A percentile compares a stretch with the other conserved stretches of the same genome.
Conservation (phyloP, 148 eudicot genomes). For the Rhododendron griersonianum region DNA sequence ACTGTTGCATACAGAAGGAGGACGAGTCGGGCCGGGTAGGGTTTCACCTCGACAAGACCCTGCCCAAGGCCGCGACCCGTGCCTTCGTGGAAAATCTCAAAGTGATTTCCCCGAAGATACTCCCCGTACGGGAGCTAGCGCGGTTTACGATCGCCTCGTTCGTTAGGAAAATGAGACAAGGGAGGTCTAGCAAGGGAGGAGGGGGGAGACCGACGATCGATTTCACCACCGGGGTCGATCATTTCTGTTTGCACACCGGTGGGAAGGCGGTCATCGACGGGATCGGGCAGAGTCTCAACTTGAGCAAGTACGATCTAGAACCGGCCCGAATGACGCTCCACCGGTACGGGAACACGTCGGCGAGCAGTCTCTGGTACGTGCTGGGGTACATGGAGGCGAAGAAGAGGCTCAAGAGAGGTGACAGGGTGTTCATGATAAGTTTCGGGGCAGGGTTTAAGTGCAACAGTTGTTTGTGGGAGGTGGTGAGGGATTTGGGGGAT, state of each 20-base stretch:
- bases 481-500: conserved; percentile 27
- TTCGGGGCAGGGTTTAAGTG: conserved; percentile 50
- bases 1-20: conserved; percentile 60
- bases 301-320: conserved; percentile 35
- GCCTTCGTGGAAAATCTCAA: conserved; percentile 55
- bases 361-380: conserved; percentile 45
- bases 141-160: conserved; percentile 23
- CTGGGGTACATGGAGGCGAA: conserved; percentile 49
- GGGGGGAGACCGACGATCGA: conserved; percentile 10
- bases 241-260: conserved; percentile 43
- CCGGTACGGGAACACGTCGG: conserved; percentile 49
- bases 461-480: conserved; percentile 32
- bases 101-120: conserved; percentile 46
- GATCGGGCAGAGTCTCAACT: conserved; percentile 17
- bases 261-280: conserved; percentile 47
- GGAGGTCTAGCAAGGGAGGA: background rate
- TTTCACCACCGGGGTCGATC: conserved; percentile 35
- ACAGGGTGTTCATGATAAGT: conserved; percentile 38
- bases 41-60: conserved; percentile 57
- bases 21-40: conserved; percentile 56
- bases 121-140: conserved; percentile 46
- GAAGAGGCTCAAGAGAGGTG: conserved; percentile 41
- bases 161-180: background rate
- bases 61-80: conserved; percentile 56
- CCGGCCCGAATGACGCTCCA: conserved; percentile 49